A percentile compares a stretch with the other conserved stretches of the same genome.
Conservation (phyloP, 2,329 filamentous ascomycete genomes). For the Mycosphaerella sp. region DNA sequence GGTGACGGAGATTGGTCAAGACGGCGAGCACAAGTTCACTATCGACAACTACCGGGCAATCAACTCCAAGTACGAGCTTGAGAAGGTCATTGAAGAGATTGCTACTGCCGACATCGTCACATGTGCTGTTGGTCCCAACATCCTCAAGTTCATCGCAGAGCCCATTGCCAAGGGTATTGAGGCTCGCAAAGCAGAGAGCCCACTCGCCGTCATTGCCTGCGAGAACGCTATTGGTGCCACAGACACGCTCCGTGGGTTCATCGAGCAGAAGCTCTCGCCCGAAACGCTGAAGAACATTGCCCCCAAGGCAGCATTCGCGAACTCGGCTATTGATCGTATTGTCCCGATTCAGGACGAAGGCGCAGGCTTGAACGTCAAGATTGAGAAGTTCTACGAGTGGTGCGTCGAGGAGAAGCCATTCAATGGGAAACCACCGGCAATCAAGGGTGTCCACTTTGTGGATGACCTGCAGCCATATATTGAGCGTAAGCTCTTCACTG, state of each 20-base stretch:
- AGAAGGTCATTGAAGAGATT: conserved; percentile 77
- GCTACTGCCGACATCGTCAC: conserved; percentile 84
- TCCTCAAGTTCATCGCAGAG: conserved; percentile 93
- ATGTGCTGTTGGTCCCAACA: conserved; percentile 92
- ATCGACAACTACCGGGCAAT: conserved; percentile 96
- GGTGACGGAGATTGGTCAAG: conserved; percentile 84
- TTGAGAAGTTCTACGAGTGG: conserved; percentile 99
- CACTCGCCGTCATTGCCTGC: conserved; percentile 89
- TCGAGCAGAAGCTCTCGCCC: conserved; percentile 61
- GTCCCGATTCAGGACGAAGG: conserved; percentile 81
- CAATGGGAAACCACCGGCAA: conserved; percentile 59
- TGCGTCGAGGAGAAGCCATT: conserved; percentile 88
- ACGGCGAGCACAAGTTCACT: conserved; percentile 71
- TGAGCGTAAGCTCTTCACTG: conserved; percentile 98
- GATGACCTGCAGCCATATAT: conserved; percentile 89
- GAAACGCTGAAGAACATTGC: conserved; percentile 62
- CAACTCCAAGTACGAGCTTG: conserved; percentile 84
- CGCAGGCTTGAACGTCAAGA: conserved; percentile 80
- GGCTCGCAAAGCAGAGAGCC: conserved; percentile 58
- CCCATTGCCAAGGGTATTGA: conserved; percentile 93
- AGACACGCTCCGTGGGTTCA: conserved; percentile 74
- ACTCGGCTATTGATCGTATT: conserved; percentile 97
- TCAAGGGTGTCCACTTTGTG: conserved; percentile 90
- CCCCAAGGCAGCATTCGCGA: conserved; percentile 80
- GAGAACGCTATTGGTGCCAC: conserved; percentile 97